phyloP scores from a whole-genome alignment of 192 early-diverging fungal species.

The Radiomyces spectabilis region DNA sequence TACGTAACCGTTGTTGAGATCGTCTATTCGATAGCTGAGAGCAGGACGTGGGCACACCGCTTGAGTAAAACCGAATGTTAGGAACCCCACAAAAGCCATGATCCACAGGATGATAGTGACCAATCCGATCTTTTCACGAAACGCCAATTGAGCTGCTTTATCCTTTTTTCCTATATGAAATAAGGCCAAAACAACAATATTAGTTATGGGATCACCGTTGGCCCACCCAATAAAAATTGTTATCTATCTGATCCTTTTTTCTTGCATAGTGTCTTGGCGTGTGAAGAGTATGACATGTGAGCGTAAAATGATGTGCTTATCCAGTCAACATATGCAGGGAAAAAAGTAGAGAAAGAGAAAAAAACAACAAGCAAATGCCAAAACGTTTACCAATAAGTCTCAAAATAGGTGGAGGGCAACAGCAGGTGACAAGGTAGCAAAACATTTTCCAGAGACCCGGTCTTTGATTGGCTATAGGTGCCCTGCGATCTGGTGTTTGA shows the following conservation, averaged over 20 bases:
- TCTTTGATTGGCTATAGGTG: background rate
- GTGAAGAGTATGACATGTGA: background rate
- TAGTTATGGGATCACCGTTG: no score
- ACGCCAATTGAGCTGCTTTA: slow-evolving; percentile 63
- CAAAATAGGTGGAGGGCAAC: slow-evolving; percentile 35
- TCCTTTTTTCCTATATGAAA: slow-evolving; percentile 48
- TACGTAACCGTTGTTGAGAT: slow-evolving; percentile 30
- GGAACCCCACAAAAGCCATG: slow-evolving; percentile 69
- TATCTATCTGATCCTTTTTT: no score
- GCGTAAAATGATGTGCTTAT: background rate
- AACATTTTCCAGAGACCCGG: slow-evolving; percentile 37
- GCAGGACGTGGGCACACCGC: slow-evolving; percentile 44
- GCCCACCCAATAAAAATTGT: no score
- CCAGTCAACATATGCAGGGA: background rate
- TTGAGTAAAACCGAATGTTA: slow-evolving; percentile 79
- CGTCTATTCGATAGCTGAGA: slow-evolving; percentile 30
- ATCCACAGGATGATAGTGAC: slow-evolving; percentile 72
- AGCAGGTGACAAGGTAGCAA: slow-evolving; percentile 43
- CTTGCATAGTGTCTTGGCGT: no score
- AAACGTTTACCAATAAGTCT: slow-evolving; percentile 27
- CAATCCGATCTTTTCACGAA: slow-evolving; percentile 88
- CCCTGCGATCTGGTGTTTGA: background rate
- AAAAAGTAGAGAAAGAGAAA: background rate
- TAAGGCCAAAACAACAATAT: background rate
- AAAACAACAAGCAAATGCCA: background rate